phyloP scores from a whole-genome alignment of 768 basidiomycete genomes.

The Aureoboletus auriporus region DNA sequence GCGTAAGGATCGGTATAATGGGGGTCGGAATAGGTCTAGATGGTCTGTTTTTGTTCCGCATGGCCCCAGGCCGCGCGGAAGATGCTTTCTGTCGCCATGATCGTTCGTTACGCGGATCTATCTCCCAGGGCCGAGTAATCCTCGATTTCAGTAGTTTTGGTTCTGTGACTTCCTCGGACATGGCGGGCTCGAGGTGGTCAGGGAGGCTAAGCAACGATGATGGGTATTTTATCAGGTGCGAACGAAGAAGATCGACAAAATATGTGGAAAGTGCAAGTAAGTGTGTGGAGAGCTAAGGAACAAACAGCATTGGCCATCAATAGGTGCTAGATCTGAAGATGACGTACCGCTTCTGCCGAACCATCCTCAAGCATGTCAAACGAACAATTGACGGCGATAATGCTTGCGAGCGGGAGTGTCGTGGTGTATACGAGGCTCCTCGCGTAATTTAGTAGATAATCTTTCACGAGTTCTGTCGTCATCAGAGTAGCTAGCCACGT shows the following conservation, averaged over 20 bases:
- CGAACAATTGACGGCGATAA: slow-evolving; percentile 71
- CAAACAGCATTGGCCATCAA: slow-evolving; percentile 26
- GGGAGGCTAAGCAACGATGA: slow-evolving; percentile 25
- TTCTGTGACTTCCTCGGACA: background rate
- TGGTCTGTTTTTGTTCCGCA: background rate
- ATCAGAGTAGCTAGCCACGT: slow-evolving; percentile 63
- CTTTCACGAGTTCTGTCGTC: slow-evolving; percentile 64
- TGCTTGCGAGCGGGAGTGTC: slow-evolving; percentile 68
- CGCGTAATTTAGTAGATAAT: slow-evolving; percentile 90
- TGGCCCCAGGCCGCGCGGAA: background rate
- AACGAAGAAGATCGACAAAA: slow-evolving; percentile 32
- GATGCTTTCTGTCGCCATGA: background rate
- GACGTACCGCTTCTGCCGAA: slow-evolving; percentile 48
- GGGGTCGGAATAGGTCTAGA: slow-evolving; percentile 45
- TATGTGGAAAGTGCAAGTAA: slow-evolving; percentile 22
- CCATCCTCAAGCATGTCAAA: slow-evolving; percentile 76
- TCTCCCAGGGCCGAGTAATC: slow-evolving; percentile 3
- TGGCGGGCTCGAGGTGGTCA: slow-evolving; percentile 10
- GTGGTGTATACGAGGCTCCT: slow-evolving; percentile 92
- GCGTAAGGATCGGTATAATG: slow-evolving; percentile 82
- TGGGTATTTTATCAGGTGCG: slow-evolving; percentile 28
- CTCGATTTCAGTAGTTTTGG: background rate
- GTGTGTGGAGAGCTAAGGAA: slow-evolving; percentile 24
- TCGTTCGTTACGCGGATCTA: background rate
- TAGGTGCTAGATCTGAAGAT: background rate